These are phyloP conservation scores for Cyclostephanos tholiformis DNA, from an alignment of 108 stramenopile species.

Conservation along the genomic window DNA sequence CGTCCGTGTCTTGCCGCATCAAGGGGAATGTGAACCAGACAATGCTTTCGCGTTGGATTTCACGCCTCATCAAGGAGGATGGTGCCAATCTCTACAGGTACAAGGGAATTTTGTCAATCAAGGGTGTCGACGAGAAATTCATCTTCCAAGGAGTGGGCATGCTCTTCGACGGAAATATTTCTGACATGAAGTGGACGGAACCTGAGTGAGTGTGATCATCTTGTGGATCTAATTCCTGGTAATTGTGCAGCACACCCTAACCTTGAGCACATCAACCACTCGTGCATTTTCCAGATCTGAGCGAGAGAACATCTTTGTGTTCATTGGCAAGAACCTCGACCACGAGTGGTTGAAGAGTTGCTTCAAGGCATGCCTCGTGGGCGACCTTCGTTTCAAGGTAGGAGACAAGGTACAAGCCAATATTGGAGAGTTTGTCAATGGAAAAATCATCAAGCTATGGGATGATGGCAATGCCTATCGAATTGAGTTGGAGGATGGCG, in stretches of 20 bases:
- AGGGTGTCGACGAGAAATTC: constrained; percentile 84
- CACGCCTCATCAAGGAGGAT: constrained; percentile 71
- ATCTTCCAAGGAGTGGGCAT: constrained; percentile 95
- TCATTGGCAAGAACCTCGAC: constrained; percentile 90
- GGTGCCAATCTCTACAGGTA: constrained; percentile 91
- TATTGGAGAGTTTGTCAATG: constrained; percentile 53
- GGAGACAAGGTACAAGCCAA: constrained; percentile 70
- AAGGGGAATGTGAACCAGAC: constrained; percentile 68
- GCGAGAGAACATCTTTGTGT: constrained; percentile 79
- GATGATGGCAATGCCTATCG: constrained; percentile 89
- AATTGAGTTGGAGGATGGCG: constrained; percentile 55
- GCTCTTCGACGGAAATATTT: constrained; percentile 76
- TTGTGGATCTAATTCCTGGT: background rate
- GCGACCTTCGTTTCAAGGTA: constrained; percentile 65
- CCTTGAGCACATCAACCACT: background rate
- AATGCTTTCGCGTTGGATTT: constrained; percentile 70
- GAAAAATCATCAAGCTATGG: constrained; percentile 66
- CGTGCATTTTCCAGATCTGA: constrained; percentile 20
- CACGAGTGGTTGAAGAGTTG: constrained; percentile 55
- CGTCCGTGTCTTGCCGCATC: constrained; percentile 65
- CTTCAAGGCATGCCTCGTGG: constrained; percentile 71
- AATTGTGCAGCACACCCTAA: constrained; percentile 1
- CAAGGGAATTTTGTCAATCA: constrained; percentile 92
- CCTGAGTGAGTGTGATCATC: constrained; percentile 28
- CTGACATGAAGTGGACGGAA: constrained; percentile 43